Evolutionary conservation across 1,284 basidiomycete genomes (phyloP).

Genomic region (Fomitopsis palustris): DNA sequence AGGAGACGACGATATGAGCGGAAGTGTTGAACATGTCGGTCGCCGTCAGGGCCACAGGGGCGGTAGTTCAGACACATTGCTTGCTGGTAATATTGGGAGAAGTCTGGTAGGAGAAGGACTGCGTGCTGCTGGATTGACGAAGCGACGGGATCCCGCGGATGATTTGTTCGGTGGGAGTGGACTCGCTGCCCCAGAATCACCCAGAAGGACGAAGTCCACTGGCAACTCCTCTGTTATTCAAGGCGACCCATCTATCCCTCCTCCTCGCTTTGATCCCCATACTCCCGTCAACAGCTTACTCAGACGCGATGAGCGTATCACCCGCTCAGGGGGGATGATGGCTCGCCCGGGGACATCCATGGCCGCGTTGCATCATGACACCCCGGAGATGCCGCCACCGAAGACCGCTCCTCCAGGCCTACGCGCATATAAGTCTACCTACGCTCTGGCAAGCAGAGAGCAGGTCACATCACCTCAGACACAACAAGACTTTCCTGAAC

Average conservation of each 20-base stretch:
- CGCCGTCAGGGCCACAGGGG: slow-evolving; percentile 47
- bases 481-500: slow-evolving; percentile 14
- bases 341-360: slow-evolving; percentile 49
- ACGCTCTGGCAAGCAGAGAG: slow-evolving; percentile 22
- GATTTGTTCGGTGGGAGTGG: slow-evolving; percentile 34
- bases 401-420: slow-evolving; percentile 33
- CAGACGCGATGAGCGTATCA: slow-evolving; percentile 13
- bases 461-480: slow-evolving; percentile 2
- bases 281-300: slow-evolving; percentile 20
- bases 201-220: slow-evolving; percentile 20
- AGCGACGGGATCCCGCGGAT: slow-evolving; percentile 30
- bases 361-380: slow-evolving; percentile 37
- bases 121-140: slow-evolving; percentile 63
- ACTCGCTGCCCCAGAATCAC: slow-evolving; percentile 4
- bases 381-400: slow-evolving; percentile 20
- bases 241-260: slow-evolving; percentile 16
- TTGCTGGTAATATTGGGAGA: slow-evolving; percentile 39
- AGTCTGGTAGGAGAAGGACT: slow-evolving; percentile 68
- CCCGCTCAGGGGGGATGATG: slow-evolving; percentile 18
- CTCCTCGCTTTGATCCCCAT: slow-evolving; percentile 16
- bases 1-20: slow-evolving; percentile 23
- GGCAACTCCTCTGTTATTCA: slow-evolving; percentile 18
- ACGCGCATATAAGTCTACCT: slow-evolving; percentile 32
- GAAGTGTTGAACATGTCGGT: slow-evolving; percentile 22
- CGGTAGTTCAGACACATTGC: slow-evolving; percentile 63